A percentile compares a stretch with the other conserved stretches of the same genome.
Evolutionary conservation across 257 asterid species (phyloP).

Genomic region (Nemophila menziesii): DNA sequence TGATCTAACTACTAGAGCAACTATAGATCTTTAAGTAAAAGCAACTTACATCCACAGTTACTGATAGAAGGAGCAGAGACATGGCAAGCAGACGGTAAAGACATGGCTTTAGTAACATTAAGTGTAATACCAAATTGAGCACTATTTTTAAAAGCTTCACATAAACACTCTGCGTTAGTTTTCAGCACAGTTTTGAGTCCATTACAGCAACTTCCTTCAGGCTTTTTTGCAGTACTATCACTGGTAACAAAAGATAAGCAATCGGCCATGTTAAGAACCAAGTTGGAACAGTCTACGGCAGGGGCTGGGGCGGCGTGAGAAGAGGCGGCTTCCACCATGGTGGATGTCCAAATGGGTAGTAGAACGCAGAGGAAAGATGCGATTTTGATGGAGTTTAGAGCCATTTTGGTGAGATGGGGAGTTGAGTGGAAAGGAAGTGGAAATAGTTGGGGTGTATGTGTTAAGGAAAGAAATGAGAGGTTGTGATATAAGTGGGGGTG

Average conservation of each 20-base stretch:
- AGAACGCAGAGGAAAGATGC: not conserved
- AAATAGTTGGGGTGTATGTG: not conserved
- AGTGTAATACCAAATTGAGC: conserved; percentile 72
- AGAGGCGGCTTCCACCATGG: conserved; percentile 25
- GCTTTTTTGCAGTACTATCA: conserved; percentile 50
- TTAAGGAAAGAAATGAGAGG: not conserved
- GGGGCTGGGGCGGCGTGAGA: conserved; percentile 60
- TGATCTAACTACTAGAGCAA: too few relatives aligned
- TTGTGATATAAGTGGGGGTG: too few relatives aligned
- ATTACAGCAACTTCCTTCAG: conserved; percentile 60
- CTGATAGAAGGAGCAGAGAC: conserved; percentile 62
- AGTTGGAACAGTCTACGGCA: conserved; percentile 54
- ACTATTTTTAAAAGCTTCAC: conserved; percentile 69
- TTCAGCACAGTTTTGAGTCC: conserved; percentile 74
- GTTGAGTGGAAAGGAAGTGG: not conserved
- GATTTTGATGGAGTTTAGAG: conserved; percentile 1
- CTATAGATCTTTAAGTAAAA: too few relatives aligned
- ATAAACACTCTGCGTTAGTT: conserved; percentile 58
- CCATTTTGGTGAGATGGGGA: not conserved
- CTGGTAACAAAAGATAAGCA: conserved; percentile 59
- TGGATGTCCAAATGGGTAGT: not conserved
- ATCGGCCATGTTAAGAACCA: conserved; percentile 59
- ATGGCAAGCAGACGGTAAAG: conserved; percentile 78
- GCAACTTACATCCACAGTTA: conserved; percentile 57
- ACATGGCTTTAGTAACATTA: conserved; percentile 58